A percentile compares a stretch with the other conserved stretches of the same genome.
These are phyloP conservation scores for Fraxinus americana DNA, from an alignment of 257 asterid genomes.

Conservation along the genomic window DNA sequence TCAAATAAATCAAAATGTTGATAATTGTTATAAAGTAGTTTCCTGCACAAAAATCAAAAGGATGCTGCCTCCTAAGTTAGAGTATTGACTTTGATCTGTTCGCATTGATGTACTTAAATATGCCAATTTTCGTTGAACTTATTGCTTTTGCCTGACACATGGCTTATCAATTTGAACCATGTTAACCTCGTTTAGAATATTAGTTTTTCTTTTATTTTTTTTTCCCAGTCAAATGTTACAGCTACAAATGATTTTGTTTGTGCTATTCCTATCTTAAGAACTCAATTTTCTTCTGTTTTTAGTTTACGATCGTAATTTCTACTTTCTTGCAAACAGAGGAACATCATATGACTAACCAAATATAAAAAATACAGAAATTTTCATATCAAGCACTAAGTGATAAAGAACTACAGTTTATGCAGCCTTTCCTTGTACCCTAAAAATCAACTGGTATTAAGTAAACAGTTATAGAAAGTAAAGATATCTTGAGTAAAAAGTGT, in stretches of 20 bases:
- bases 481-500: neutral
- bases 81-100: neutral
- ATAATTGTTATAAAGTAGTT: neutral
- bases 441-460: neutral
- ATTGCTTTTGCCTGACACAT: too few species aligned
- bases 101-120: neutral
- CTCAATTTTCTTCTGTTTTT: neutral
- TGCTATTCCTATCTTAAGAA: neutral
- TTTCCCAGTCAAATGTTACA: neutral
- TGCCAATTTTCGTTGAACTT: neutral
- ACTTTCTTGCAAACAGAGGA: neutral
- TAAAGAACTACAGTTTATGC: neutral
- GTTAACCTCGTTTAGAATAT: too few species aligned
- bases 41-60: neutral
- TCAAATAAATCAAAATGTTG: neutral
- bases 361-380: neutral
- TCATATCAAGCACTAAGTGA: neutral
- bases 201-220: neutral
- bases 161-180: too few species aligned
- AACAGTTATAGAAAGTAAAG: neutral
- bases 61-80: neutral
- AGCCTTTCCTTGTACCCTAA: neutral
- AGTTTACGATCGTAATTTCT: neutral
- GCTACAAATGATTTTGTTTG: neutral
- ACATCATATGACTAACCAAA: neutral